These are phyloP conservation scores for Candida ipomoeae DNA, from an alignment of 805 yeast species.

Conservation along the genomic window DNA sequence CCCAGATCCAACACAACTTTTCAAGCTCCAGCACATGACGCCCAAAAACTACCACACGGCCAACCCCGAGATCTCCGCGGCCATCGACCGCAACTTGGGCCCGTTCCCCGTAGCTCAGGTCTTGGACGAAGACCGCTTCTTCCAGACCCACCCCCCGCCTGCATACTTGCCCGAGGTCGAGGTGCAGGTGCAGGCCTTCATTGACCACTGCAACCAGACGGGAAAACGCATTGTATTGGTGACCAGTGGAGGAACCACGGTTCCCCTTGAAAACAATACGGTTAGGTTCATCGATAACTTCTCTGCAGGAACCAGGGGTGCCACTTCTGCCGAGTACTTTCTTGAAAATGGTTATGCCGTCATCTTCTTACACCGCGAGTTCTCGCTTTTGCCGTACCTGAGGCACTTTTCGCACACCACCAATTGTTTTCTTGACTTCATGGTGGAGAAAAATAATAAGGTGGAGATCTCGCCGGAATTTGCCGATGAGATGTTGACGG, in stretches of 20 bases:
- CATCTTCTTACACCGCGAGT: constrained; percentile 87
- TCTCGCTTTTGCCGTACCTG: constrained; percentile 87
- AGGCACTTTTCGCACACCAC: constrained; percentile 83
- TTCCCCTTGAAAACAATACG: constrained; percentile 93
- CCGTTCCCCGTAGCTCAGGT: constrained; percentile 74
- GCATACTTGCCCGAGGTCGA: constrained; percentile 62
- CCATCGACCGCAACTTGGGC: constrained; percentile 75
- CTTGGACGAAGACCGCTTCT: constrained; percentile 72
- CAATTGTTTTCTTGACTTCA: constrained; percentile 79
- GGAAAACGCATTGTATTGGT: constrained; percentile 67
- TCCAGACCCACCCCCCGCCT: constrained; percentile 70
- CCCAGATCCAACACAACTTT: background rate
- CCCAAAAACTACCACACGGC: constrained; percentile 45
- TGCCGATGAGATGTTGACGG: constrained; percentile 56
- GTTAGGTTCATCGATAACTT: constrained; percentile 96
- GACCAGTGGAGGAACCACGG: constrained; percentile 97
- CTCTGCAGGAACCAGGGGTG: constrained; percentile 97
- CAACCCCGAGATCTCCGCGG: constrained; percentile 62
- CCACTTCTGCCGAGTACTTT: constrained; percentile 90
- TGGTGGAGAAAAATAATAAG: constrained; percentile 54
- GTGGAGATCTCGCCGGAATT: constrained; percentile 60
- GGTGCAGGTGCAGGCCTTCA: constrained; percentile 54
- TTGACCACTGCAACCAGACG: constrained; percentile 47
- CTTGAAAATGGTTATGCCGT: constrained; percentile 86
- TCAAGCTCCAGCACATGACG: background rate